Percentiles rank a stretch among this genome's conserved stretches.
phyloP scores from a whole-genome alignment of 2,329 filamentous ascomycete species.

The Thelonectria blattea region DNA sequence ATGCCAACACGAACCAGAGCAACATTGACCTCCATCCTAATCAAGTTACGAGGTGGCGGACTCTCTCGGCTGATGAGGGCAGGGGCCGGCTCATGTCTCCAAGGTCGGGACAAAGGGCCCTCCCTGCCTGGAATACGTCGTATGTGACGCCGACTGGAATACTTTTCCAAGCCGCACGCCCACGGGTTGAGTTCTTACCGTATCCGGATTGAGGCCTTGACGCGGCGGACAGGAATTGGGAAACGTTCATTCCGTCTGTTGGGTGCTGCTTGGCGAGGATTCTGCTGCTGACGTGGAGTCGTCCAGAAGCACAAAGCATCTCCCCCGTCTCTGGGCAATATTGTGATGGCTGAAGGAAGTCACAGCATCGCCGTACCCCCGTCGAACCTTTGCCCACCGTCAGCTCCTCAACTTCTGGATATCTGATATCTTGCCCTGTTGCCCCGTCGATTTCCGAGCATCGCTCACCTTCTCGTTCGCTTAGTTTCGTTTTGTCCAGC shows the following conservation, averaged over 20 bases:
- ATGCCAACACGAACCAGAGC: conserved; percentile 21
- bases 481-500: conserved; percentile 4
- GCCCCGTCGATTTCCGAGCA: conserved; percentile 23
- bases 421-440: conserved; percentile 35
- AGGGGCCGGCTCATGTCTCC: conserved; percentile 16
- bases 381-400: conserved; percentile 10
- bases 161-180: conserved; percentile 21
- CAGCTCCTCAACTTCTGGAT: conserved; percentile 24
- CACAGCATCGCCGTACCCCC: conserved; percentile 12
- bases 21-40: conserved; percentile 11
- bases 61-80: conserved; percentile 19
- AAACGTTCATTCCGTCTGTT: conserved; percentile 19
- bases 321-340: conserved; percentile 21
- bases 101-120: conserved; percentile 15
- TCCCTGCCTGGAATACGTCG: conserved; percentile 25
- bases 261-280: conserved; percentile 21
- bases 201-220: conserved; percentile 20
- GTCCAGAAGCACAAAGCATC: conserved; percentile 15
- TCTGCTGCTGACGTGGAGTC: conserved; percentile 22
- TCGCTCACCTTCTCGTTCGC: conserved; percentile 29
- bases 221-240: conserved; percentile 13
- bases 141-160: conserved; percentile 21
- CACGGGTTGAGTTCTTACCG: conserved; percentile 12
- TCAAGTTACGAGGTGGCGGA: conserved; percentile 33
- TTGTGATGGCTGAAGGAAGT: conserved; percentile 20